These are phyloP conservation scores for Excoecaria cochinchinensis DNA, from an alignment of 345 rosid species.

Conservation along the genomic window DNA sequence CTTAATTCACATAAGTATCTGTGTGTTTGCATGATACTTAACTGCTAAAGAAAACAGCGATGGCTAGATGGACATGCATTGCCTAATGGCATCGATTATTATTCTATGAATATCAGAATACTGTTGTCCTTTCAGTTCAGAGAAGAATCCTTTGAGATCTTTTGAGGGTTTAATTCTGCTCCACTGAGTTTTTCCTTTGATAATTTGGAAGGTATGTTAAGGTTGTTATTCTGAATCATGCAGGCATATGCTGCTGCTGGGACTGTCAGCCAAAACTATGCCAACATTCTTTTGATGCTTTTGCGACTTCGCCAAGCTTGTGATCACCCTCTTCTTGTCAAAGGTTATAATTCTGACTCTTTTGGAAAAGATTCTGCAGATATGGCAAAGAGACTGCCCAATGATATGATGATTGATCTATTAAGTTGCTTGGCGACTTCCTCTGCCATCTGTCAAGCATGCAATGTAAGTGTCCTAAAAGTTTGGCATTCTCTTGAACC, in stretches of 20 bases:
- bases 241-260: conserved; percentile 97
- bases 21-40: neutral
- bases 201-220: conserved; percentile 8
- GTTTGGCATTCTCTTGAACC: conserved; percentile 1
- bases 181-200: conserved; percentile 5
- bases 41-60: neutral
- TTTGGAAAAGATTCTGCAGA: conserved; percentile 63
- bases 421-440: conserved; percentile 52
- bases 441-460: conserved; percentile 57
- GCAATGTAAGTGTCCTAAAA: conserved; percentile 58
- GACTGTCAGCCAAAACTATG: conserved; percentile 87
- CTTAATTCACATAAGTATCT: too few relatives aligned
- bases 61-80: neutral
- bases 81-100: neutral
- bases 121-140: neutral
- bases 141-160: neutral
- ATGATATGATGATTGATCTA: conserved; percentile 45
- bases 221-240: conserved; percentile 14
- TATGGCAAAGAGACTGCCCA: conserved; percentile 63
- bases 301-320: conserved; percentile 97
- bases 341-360: conserved; percentile 53
- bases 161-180: neutral
- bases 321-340: conserved; percentile 86
- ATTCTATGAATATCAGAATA: neutral
- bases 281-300: conserved; percentile 94